Percentiles rank a stretch among this genome's conserved stretches.
phyloP scores from a whole-genome alignment of 140 eudicot species.

The Bidens hawaiensis region DNA sequence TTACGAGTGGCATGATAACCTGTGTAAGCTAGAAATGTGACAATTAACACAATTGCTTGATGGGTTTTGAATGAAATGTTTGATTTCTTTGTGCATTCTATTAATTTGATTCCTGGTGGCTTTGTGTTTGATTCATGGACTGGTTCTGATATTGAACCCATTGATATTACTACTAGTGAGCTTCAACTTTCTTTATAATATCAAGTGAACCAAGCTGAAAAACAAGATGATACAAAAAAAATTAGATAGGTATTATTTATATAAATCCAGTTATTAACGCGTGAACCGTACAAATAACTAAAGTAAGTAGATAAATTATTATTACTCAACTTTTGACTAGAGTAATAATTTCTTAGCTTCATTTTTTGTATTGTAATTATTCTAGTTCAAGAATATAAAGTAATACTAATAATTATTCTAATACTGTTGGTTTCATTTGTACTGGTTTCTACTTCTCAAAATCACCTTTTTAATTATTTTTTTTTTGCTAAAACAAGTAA shows the following conservation, averaged over 20 bases:
- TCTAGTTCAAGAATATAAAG: too few relatives aligned
- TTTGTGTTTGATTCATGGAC: constrained; percentile 29
- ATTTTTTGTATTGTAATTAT: too few relatives aligned
- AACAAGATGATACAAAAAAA: not conserved
- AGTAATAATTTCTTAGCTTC: too few relatives aligned
- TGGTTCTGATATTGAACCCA: constrained; percentile 53
- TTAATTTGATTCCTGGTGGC: constrained; percentile 60
- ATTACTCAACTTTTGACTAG: too few relatives aligned
- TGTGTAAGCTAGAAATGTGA: constrained; percentile 74
- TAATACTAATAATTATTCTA: too few relatives aligned
- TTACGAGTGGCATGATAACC: constrained; percentile 84
- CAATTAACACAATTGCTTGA: constrained; percentile 68
- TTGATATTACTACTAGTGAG: not conserved
- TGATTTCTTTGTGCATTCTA: constrained; percentile 50
- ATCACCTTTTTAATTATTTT: too few relatives aligned
- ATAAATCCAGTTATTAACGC: too few relatives aligned
- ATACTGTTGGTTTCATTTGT: too few relatives aligned
- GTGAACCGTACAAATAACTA: too few relatives aligned
- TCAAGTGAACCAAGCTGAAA: constrained; percentile 27
- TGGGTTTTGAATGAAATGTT: constrained; percentile 64
- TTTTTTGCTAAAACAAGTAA: too few relatives aligned
- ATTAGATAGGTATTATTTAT: not conserved
- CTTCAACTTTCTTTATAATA: constrained; percentile 3
- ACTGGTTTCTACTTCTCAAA: too few relatives aligned
- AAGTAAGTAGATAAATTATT: too few relatives aligned